A percentile compares a stretch with the other conserved stretches of the same genome.
These are phyloP conservation scores for Barbarea vulgaris DNA, from an alignment of 345 rosid species.

Conservation along the genomic window DNA sequence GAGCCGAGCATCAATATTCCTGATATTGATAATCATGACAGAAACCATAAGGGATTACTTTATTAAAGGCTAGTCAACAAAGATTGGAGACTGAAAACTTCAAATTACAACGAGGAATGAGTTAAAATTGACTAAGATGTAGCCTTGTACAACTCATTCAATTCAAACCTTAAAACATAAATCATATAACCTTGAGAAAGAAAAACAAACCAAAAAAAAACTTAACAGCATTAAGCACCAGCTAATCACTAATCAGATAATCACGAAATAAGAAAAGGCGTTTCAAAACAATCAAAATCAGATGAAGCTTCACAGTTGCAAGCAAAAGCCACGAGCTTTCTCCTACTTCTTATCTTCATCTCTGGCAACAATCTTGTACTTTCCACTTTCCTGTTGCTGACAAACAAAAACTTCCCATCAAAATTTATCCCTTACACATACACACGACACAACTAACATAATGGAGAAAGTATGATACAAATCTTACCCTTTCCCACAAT, in stretches of 20 bases:
- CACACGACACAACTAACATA: conserved; percentile 2
- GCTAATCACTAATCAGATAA: neutral
- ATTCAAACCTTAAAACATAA: neutral
- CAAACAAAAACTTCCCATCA: conserved; percentile 28
- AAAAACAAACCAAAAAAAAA: too few relatives aligned
- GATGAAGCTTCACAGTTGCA: conserved; percentile 22
- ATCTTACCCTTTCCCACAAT: conserved; percentile 77
- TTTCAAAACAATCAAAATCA: neutral
- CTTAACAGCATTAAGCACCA: neutral
- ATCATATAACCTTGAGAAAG: neutral
- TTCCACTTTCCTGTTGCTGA: conserved; percentile 90
- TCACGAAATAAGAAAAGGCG: neutral
- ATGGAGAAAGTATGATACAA: neutral
- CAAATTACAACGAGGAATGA: neutral
- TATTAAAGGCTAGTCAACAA: neutral
- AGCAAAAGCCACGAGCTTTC: neutral
- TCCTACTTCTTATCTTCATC: conserved; percentile 46
- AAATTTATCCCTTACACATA: neutral
- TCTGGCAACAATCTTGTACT: conserved; percentile 94
- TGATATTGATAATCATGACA: neutral
- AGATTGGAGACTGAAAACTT: neutral
- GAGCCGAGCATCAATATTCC: neutral
- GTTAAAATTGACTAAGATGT: neutral
- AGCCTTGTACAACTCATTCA: conserved; percentile 13
- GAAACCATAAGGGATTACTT: neutral